These are phyloP conservation scores for Aspergillus felis DNA, from an alignment of 2,329 filamentous ascomycete genomes.

Conservation along the genomic window DNA sequence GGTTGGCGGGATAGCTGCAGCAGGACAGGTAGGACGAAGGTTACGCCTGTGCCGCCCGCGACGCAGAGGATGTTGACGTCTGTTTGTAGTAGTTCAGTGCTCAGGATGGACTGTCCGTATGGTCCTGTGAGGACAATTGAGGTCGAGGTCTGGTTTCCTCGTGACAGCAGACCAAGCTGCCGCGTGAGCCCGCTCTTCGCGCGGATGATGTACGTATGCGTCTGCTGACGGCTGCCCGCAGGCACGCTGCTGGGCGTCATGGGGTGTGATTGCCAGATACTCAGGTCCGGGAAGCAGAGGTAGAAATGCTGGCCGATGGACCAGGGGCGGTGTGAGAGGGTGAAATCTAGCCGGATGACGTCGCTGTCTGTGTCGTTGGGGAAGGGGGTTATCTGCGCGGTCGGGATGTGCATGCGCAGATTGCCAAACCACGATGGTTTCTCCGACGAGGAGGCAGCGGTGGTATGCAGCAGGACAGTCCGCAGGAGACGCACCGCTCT, in stretches of 20 bases:
- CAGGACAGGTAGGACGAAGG: constrained; percentile 54
- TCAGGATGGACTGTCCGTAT: constrained; percentile 54
- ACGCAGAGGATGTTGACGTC: constrained; percentile 45
- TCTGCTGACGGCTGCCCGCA: constrained; percentile 19
- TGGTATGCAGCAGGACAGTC: constrained; percentile 59
- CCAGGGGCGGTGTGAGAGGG: constrained; percentile 60
- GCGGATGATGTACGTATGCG: constrained; percentile 42
- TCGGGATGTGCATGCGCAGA: constrained; percentile 49
- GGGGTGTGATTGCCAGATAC: constrained; percentile 69
- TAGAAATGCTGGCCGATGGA: constrained; percentile 68
- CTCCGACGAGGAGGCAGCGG: constrained; percentile 33
- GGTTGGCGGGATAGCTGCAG: constrained; percentile 26
- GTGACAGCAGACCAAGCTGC: constrained; percentile 22
- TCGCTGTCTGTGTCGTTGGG: constrained; percentile 55
- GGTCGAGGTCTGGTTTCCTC: constrained; percentile 35
- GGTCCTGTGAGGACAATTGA: constrained; percentile 60
- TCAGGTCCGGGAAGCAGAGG: constrained; percentile 62
- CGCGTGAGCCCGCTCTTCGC: constrained; percentile 43
- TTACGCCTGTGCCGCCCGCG: constrained; percentile 58
- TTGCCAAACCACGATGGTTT: constrained; percentile 17
- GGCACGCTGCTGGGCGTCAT: constrained; percentile 62
- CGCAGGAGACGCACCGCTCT: constrained; percentile 57
- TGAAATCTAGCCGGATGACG: constrained; percentile 63
- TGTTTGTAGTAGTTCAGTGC: constrained; percentile 38
- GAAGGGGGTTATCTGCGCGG: constrained; percentile 52